Conservation (phyloP, 495 filamentous ascomycete genomes). For the Lasiosphaeris hirsuta region DNA sequence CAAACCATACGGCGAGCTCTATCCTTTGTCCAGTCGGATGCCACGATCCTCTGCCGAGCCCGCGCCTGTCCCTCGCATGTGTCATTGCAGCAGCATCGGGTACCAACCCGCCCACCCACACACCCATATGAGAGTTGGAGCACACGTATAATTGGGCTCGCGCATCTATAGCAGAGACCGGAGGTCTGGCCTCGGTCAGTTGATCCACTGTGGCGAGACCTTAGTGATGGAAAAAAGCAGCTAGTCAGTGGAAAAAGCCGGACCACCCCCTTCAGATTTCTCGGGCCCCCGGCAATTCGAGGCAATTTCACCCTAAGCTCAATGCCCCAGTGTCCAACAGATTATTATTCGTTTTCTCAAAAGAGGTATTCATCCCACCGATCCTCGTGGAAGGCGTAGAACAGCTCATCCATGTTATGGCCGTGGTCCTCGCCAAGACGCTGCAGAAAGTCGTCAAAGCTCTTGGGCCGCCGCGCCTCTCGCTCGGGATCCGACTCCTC, state of each 20-base stretch:
- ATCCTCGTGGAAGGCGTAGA: conserved; percentile 34
- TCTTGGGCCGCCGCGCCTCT: conserved; percentile 29
- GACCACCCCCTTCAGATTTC: no score
- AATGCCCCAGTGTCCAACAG: not conserved
- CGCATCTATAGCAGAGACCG: not conserved
- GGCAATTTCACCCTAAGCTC: not conserved
- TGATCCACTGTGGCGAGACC: not conserved
- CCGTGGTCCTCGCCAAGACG: conserved; percentile 32
- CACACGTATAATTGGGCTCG: not conserved
- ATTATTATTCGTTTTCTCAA: conserved; percentile 5
- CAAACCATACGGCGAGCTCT: no score
- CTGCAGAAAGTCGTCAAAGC: conserved; percentile 30
- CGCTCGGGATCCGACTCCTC: conserved; percentile 33
- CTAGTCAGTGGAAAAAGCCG: no score
- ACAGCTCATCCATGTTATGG: conserved; percentile 31
- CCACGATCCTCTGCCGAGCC: no score
- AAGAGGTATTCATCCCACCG: conserved; percentile 38
- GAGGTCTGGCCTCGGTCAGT: not conserved
- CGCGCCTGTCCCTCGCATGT: no score
- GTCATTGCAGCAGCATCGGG: no score
- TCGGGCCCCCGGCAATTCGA: not conserved
- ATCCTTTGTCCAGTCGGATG: no score
- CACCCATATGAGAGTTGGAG: not conserved
- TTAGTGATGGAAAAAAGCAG: no score
- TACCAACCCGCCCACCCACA: not conserved